Base-by-base conservation (phyloP, 1,284 basidiomycete genomes). In the Apiotrichum mycotoxinovorans region DNA sequence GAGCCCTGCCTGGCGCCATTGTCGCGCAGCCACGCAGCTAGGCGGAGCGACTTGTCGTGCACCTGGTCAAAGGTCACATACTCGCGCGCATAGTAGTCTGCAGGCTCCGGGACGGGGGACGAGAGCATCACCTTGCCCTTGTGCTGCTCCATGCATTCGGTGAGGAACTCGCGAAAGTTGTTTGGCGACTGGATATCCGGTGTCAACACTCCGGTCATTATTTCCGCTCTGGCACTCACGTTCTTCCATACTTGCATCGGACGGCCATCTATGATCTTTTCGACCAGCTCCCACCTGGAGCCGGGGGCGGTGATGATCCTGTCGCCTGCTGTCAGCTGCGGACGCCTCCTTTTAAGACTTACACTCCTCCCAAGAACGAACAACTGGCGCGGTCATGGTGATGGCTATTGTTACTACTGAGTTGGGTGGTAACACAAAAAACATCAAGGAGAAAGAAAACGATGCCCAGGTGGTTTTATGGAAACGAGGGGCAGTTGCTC, bases 181-280 rank as follows among this genome's bases (percentile, higher is more conserved):
- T 40, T 34, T 22, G 38, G 47, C 33, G 43, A 2, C 41, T 43
- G 17, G 10, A 7, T 12, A 12, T 30, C 12, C n/a, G 17, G 4
- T 9, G 20, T 22, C 14, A 40, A 7, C n/a, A 26, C 3, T 23
- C 17, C 7, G 25, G 17, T 14, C 17, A 10, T 14, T 22, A 11
- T 43, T 23, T 10, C n/a, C 30, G 7, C 30, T 30, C 30, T 30
- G 30, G 11, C 20, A 60, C 68, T 56, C 38, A 72, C 72, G 57
- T 70, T 60, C 62, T 74, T 74, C 71, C 71, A 74, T 25, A 62
- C 60, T 20, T 63, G 58, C 12, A 64, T 51, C 27, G 30, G 44
- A n/a, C 61, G 50, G 30, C 70, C 72, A 38, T 67, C 30, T 1
- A 74, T 47, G 2, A 61, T 44, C 11, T 54, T 46, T 44, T 65